Evolutionary conservation across 2,329 filamentous ascomycete species (phyloP), one percentile per base, ranked within the genome.

Genomic region (Cytospora schulzeri): DNA sequence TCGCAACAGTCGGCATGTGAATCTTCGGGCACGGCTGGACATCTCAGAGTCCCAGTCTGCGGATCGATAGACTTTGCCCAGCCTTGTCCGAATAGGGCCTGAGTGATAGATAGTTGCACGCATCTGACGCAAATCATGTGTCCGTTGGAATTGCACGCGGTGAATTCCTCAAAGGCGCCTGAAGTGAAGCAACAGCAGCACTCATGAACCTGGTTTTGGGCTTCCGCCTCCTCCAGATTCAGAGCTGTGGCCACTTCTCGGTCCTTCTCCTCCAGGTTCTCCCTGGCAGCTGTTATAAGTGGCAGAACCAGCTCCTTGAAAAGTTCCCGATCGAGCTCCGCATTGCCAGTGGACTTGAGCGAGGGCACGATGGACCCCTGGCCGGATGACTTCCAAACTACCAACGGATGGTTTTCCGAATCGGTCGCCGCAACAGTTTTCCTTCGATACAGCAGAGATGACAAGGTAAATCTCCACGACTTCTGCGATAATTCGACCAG

Each of bases 71-170:
- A 95, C 65, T 90, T 88, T 57, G 87, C 85, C 92, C 94, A 97
- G 60, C 92, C 92, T 75, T 98, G 95, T 0, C 95, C 95, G 73
- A 96, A 98, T 0, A 98, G 80, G 2, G 93, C 93, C 74, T 98
- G 94, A 57, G 89, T 90, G 65, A 94, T 84, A 14, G 93, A 89
- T 68, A 90, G 87, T 68, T 89, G 89, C 58, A 98, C 88, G 76
- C 95, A 98, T 54, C 86, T 85, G 76, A 93, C 89, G 77, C 91
- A 95, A 62, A 94, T 82, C 73, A 91, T 85, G 76, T 95, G 91
- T 1, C 86, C 88, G 3, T 85, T 82, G 35, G 81, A 76, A 72
- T 85, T 85, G 78, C 91, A 95, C n/a, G 85, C 83, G 0, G 90
- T 87, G 64, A 93, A 84, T 71, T 91, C 86, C 74, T 94, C 90